Percentiles rank a stretch among this genome's conserved stretches.
These are phyloP conservation scores for Saturnispora silvae DNA, from an alignment of 805 yeast genomes.

Conservation along the genomic window DNA sequence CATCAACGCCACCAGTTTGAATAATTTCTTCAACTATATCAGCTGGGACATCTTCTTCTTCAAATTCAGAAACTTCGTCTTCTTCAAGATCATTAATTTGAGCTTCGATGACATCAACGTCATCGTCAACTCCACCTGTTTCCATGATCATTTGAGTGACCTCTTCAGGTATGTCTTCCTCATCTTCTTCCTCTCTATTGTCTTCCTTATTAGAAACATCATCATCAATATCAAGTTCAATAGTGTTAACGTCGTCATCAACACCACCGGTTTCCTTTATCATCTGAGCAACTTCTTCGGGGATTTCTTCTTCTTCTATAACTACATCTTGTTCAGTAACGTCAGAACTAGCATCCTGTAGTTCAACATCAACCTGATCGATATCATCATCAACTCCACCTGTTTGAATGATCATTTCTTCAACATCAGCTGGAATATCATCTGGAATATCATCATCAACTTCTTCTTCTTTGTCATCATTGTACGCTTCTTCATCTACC, in stretches of 20 bases:
- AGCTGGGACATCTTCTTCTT: slow-evolving; percentile 7
- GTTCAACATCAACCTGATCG: slow-evolving; percentile 3
- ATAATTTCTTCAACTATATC: slow-evolving; percentile 1
- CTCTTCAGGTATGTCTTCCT: slow-evolving; percentile 7
- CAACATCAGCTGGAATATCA: slow-evolving; percentile 2
- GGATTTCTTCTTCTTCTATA: neutral
- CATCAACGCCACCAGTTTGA: slow-evolving; percentile 6
- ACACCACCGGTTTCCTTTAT: slow-evolving; percentile 3
- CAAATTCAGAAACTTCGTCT: neutral
- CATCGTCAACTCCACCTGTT: slow-evolving; percentile 5
- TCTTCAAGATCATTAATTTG: neutral
- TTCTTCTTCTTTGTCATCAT: neutral
- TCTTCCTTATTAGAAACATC: neutral
- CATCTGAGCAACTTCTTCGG: slow-evolving; percentile 1
- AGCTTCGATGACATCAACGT: slow-evolving; percentile 1
- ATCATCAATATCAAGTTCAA: slow-evolving; percentile 7
- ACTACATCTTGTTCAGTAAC: slow-evolving; percentile 1
- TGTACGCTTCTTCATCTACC: neutral
- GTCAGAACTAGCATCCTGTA: neutral
- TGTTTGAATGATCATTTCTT: slow-evolving; percentile 1
- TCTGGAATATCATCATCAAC: neutral
- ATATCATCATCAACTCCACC: slow-evolving; percentile 5
- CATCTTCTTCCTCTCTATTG: slow-evolving; percentile 1
- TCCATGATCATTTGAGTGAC: slow-evolving; percentile 1
- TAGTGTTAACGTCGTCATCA: slow-evolving; percentile 5